Conservation (phyloP, 1,139 yeast genomes). For the Debaryomyces coudertii region DNA sequence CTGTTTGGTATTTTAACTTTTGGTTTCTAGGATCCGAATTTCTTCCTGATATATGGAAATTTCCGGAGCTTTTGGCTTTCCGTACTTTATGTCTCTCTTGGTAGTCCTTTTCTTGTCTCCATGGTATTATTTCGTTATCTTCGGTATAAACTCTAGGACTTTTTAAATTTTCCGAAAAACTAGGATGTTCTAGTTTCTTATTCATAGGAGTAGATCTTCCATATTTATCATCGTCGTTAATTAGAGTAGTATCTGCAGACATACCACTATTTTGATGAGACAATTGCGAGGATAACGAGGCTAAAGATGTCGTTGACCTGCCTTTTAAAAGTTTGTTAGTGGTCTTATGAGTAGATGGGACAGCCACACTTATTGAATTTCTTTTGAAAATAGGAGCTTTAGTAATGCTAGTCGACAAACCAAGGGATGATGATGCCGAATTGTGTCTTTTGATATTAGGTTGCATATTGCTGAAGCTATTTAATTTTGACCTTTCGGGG, state of each 20-base stretch:
- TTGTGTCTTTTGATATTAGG: slow-evolving; percentile 28
- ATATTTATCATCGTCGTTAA: slow-evolving; percentile 17
- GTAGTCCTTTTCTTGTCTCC: neutral
- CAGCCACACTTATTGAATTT: slow-evolving; percentile 31
- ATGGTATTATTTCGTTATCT: neutral
- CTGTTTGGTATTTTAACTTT: slow-evolving; percentile 25
- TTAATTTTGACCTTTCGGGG: slow-evolving; percentile 11
- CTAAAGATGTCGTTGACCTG: slow-evolving; percentile 34
- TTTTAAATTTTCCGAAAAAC: neutral
- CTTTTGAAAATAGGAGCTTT: slow-evolving; percentile 21
- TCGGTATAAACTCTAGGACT: slow-evolving; percentile 7
- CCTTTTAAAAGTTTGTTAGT: slow-evolving; percentile 21
- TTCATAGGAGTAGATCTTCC: slow-evolving; percentile 8
- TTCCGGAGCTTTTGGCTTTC: slow-evolving; percentile 42
- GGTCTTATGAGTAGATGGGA: slow-evolving; percentile 13
- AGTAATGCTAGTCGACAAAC: slow-evolving; percentile 14
- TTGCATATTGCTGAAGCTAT: slow-evolving; percentile 12
- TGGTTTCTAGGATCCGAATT: slow-evolving; percentile 8
- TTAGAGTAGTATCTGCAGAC: slow-evolving; percentile 16
- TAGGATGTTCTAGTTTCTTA: slow-evolving; percentile 8
- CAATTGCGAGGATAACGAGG: slow-evolving; percentile 20
- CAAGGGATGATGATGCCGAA: slow-evolving; percentile 19
- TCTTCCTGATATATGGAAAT: slow-evolving; percentile 23
- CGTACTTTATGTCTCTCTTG: slow-evolving; percentile 21
- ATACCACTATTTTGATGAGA: neutral